phyloP scores from a whole-genome alignment of 2,329 filamentous ascomycete genomes.

The Botrytis fabae region DNA sequence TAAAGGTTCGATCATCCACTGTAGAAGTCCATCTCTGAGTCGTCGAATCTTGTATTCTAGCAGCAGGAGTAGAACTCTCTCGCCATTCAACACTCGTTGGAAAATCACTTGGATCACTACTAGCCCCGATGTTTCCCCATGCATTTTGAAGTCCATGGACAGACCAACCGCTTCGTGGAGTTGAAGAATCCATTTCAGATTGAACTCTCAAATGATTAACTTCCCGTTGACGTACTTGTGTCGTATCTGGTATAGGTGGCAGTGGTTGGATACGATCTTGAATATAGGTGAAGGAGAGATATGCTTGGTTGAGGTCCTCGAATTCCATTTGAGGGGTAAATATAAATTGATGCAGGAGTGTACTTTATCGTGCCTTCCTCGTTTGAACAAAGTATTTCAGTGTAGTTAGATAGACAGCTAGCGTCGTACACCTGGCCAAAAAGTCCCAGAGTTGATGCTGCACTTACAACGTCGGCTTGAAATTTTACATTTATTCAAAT shows the following conservation, averaged over 20 bases:
- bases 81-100: constrained; percentile 14
- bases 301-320: neutral
- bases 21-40: neutral
- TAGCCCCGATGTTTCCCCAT: neutral
- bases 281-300: neutral
- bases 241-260: neutral
- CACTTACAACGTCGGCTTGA: neutral
- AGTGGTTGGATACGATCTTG: neutral
- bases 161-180: neutral
- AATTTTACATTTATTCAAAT: neutral
- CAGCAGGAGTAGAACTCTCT: neutral
- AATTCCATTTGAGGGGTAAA: neutral
- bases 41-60: neutral
- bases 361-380: neutral
- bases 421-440: neutral
- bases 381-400: neutral
- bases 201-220: neutral
- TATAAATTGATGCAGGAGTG: neutral
- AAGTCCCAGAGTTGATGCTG: neutral
- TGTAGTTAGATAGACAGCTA: neutral
- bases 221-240: neutral
- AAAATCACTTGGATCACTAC: neutral
- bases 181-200: neutral
- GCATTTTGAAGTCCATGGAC: neutral
- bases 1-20: neutral